A percentile compares a stretch with the other conserved stretches of the same genome.
These are phyloP conservation scores for Solanum ossicruentum DNA, from an alignment of 257 asterid species.

Conservation along the genomic window DNA sequence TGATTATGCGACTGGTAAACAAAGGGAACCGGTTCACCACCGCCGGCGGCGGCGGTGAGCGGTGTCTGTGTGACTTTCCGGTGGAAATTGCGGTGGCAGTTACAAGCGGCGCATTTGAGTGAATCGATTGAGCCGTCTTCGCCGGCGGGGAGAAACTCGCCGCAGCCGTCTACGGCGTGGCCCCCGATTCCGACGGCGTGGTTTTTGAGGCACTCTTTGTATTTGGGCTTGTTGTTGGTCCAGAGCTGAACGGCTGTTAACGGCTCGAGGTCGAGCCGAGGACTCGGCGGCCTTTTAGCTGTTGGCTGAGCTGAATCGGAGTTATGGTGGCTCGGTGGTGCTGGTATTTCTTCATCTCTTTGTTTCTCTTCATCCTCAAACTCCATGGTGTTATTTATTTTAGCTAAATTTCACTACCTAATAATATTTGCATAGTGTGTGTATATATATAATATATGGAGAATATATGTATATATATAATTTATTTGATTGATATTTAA, in stretches of 20 bases:
- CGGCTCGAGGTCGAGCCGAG: background rate
- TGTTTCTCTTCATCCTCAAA: constrained; percentile 6
- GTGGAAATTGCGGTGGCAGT: constrained; percentile 86
- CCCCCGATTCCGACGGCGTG: constrained; percentile 71
- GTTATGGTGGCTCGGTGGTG: background rate
- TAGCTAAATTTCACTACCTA: background rate
- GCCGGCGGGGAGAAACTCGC: constrained; percentile 69
- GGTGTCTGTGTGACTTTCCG: constrained; percentile 25
- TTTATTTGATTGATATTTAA: too few relatives aligned
- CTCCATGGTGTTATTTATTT: constrained; percentile 9
- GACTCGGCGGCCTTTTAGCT: background rate
- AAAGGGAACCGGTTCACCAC: background rate
- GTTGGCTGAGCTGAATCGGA: background rate
- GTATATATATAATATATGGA: background rate
- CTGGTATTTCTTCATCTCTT: constrained; percentile 14
- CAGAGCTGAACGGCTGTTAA: background rate
- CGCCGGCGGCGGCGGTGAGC: background rate
- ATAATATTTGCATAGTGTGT: background rate
- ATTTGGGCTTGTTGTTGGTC: constrained; percentile 11
- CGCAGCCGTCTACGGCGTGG: constrained; percentile 71
- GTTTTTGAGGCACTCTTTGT: constrained; percentile 60
- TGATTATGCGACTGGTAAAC: background rate
- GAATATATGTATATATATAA: too few relatives aligned
- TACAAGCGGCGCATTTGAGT: constrained; percentile 67
- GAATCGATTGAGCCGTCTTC: constrained; percentile 55